Evolutionary conservation across 768 basidiomycete species (phyloP), one percentile per base, ranked within the genome.

Genomic region (Macrolepiota albuminosa): DNA sequence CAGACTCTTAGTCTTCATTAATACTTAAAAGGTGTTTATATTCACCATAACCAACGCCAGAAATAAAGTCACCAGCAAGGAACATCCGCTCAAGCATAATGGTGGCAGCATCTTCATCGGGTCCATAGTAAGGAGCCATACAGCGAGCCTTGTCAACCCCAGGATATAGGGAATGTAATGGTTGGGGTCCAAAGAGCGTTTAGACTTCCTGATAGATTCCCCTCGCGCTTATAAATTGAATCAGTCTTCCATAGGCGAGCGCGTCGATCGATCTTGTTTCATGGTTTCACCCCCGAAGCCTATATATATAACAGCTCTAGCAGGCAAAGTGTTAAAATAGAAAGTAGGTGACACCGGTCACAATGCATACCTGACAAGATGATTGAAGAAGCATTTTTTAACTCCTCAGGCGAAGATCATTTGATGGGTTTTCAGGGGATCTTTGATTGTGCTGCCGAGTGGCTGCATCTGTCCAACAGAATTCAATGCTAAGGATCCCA

Each of bases 1-100:
- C 29, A 47, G 14, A 6, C 24, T 46, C 1, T 52, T 59, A 39
- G 21, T 21, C 13, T 37, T 2, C 51, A 31, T 3, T 10, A 4
- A n/a, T 16, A 9, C 6, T 13, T 31, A 34, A 1, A 10, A 39
- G 10, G n/a, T 46, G 4, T 33, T 54, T n/a, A 37, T 11, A 34
- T 33, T 49, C 43, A 66, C 75, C 75, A 61, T 73, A 75, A 29
- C 72, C 75, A 2, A 71, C 64, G 1, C 74, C 75, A 11, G 63
- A 66, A 1, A 76, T 62, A 42, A 75, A 69, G 61, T 75, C 75
- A n/a, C 73, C 73, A 9, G 76, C 73, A 3, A 77, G 61, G 65
- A 77, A 76, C 42, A 63, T 72, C 21, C 72, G 69, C 56, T 75
- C 73, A 21, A 70, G 64, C 49, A 67, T 57, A 43, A 74, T 73